These are phyloP conservation scores for Prunus dulcis DNA, from an alignment of 306 rosid genomes.

Conservation along the genomic window DNA sequence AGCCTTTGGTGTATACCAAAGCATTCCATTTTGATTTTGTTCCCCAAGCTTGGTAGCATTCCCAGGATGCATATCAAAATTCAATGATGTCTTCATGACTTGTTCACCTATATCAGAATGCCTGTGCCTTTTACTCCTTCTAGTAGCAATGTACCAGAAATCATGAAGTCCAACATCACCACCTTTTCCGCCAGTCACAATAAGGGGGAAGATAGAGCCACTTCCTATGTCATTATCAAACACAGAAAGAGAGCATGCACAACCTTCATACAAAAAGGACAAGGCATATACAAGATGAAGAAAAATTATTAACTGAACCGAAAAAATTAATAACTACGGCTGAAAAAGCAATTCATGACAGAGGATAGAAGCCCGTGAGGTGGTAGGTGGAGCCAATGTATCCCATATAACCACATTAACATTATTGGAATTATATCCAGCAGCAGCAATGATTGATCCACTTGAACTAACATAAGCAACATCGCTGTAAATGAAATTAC, in stretches of 20 bases:
- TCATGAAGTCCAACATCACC: constrained; percentile 91
- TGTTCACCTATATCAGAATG: constrained; percentile 44
- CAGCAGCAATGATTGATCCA: constrained; percentile 86
- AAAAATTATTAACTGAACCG: constrained; percentile 6
- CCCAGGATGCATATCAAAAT: constrained; percentile 30
- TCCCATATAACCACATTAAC: constrained; percentile 93
- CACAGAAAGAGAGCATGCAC: constrained; percentile 71
- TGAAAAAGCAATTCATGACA: constrained; percentile 49
- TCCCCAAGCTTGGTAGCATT: constrained; percentile 42
- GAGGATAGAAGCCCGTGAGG: constrained; percentile 78
- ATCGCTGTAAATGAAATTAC: constrained; percentile 56
- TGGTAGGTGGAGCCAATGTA: constrained; percentile 85
- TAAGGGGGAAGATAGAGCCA: constrained; percentile 86
- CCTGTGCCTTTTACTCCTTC: constrained; percentile 70
- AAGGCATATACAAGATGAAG: constrained; percentile 10
- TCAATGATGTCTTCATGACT: constrained; percentile 37
- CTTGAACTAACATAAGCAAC: constrained; percentile 77
- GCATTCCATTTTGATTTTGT: constrained; percentile 82
- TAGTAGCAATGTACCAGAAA: constrained; percentile 87
- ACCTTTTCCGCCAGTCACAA: constrained; percentile 84
- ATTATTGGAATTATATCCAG: constrained; percentile 68
- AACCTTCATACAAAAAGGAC: constrained; percentile 58
- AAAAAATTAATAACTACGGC: not conserved
- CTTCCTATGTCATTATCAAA: constrained; percentile 84
- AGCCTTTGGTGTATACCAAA: constrained; percentile 98